phyloP scores from a whole-genome alignment of 345 rosid genomes.

The Alliaria petiolata region DNA sequence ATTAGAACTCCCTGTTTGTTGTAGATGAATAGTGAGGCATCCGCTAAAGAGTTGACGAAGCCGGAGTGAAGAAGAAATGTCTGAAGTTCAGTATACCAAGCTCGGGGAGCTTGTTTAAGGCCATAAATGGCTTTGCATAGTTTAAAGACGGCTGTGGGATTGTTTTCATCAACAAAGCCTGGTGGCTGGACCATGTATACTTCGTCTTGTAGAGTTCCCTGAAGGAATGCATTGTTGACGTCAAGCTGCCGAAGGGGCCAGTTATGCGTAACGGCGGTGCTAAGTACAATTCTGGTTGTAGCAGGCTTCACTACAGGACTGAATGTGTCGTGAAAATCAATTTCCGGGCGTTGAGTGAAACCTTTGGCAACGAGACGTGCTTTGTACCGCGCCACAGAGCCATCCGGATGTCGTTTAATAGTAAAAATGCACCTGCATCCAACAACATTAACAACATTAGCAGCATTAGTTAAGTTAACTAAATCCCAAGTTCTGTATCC shows the following conservation, averaged over 20 bases:
- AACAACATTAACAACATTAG: background rate
- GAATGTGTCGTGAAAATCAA: background rate
- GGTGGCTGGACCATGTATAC: background rate
- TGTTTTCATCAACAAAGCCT: background rate
- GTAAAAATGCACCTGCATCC: background rate
- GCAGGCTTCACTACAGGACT: background rate
- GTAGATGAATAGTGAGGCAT: too few species aligned
- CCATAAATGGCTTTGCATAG: background rate
- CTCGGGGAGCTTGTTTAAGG: background rate
- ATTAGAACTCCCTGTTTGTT: too few species aligned
- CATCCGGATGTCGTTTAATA: background rate
- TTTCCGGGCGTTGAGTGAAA: background rate
- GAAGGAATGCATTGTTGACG: background rate
- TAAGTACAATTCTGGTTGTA: background rate
- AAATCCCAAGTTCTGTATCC: background rate
- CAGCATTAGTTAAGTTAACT: background rate
- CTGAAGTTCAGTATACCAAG: too few species aligned
- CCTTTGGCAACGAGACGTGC: background rate
- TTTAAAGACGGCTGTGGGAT: background rate
- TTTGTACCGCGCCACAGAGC: background rate
- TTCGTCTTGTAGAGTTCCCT: background rate
- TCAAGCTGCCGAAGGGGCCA: background rate
- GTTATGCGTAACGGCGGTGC: rapidly evolving
- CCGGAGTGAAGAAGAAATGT: too few species aligned
- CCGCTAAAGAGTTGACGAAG: too few species aligned